Conservation (phyloP, 345 rosid genomes). For the sweet orange (Citrus sinensis) region DVS_A1.0 CM039168.1:24524001-24524500, state of each 20-base stretch:
- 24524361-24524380: too few relatives aligned
- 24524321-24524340: neutral
- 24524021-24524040: neutral
- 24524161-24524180: neutral
- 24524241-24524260: neutral
- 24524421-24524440: neutral
- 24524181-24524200: neutral
- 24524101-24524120: neutral
- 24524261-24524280: neutral
- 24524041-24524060: neutral
- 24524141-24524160: neutral
- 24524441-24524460: neutral
- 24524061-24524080: neutral
- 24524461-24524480: neutral
- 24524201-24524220: neutral
- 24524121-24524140: neutral
- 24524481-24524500: neutral
- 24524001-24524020: neutral
- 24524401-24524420: neutral
- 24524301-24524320: neutral
- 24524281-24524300: too few relatives aligned
- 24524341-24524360: too few relatives aligned
- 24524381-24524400: neutral
- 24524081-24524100: neutral
- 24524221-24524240: neutral